A percentile compares a stretch with the other conserved stretches of the same genome.
Evolutionary conservation across 495 filamentous ascomycete genomes (phyloP).

Genomic region (Xylaria nigripes): DNA sequence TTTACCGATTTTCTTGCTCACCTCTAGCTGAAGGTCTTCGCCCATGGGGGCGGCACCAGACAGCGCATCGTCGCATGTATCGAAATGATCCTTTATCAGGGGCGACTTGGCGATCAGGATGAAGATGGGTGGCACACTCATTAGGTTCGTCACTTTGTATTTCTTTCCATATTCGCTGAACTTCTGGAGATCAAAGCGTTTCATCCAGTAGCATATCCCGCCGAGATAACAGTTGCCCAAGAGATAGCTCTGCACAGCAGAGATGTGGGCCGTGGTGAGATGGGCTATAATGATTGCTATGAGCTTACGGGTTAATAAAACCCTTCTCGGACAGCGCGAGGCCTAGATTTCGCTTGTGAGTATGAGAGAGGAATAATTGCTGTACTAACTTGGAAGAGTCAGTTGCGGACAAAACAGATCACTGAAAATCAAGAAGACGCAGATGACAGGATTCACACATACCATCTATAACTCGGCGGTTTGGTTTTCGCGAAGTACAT

Average conservation of each 20-base stretch:
- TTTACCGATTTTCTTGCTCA: slow-evolving; percentile 27
- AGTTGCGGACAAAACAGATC: not conserved
- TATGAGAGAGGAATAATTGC: not conserved
- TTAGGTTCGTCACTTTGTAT: slow-evolving; percentile 40
- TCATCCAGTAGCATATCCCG: slow-evolving; percentile 45
- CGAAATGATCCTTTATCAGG: slow-evolving; percentile 42
- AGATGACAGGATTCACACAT: not conserved
- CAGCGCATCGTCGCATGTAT: slow-evolving; percentile 15
- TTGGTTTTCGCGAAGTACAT: slow-evolving; percentile 12
- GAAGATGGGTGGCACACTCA: slow-evolving; percentile 45
- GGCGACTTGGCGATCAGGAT: slow-evolving; percentile 42
- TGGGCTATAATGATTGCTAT: slow-evolving; percentile 41
- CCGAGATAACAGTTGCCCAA: slow-evolving; percentile 32
- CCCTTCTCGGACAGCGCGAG: not conserved
- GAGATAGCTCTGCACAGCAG: slow-evolving; percentile 38
- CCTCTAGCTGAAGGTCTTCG: slow-evolving; percentile 28
- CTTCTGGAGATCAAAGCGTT: slow-evolving; percentile 35
- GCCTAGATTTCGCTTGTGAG: not conserved
- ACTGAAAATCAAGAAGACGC: not conserved
- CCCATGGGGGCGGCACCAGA: slow-evolving; percentile 32
- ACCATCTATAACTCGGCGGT: slow-evolving; percentile 14
- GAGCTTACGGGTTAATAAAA: not conserved
- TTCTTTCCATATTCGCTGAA: slow-evolving; percentile 37
- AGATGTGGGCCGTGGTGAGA: slow-evolving; percentile 40
- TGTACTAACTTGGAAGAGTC: not conserved